phyloP scores from a whole-genome alignment of 441 rosid species.

The Daphne laureola region DNA sequence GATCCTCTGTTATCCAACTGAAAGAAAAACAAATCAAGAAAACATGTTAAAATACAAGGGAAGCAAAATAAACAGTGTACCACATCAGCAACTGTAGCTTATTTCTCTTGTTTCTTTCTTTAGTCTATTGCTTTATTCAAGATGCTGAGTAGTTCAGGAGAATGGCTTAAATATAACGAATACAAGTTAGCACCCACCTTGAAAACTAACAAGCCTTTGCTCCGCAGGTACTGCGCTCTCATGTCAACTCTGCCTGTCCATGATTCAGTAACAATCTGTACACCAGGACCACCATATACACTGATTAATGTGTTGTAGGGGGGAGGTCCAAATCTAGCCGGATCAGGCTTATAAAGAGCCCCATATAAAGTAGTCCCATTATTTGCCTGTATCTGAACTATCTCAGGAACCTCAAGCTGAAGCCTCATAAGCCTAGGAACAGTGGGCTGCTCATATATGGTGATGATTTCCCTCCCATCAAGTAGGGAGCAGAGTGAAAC shows the following conservation, averaged over 20 bases:
- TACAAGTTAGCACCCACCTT: slow-evolving; percentile 44
- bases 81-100: not conserved
- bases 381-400: slow-evolving; percentile 56
- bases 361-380: slow-evolving; percentile 69
- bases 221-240: slow-evolving; percentile 85
- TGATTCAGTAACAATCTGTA: slow-evolving; percentile 66
- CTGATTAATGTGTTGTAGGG: slow-evolving; percentile 80
- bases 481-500: slow-evolving; percentile 54
- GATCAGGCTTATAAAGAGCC: slow-evolving; percentile 73
- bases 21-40: slow-evolving; percentile 10
- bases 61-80: not conserved
- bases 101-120: no score
- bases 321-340: slow-evolving; percentile 71
- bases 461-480: slow-evolving; percentile 50
- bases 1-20: slow-evolving; percentile 96
- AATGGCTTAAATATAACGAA: not conserved
- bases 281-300: slow-evolving; percentile 88
- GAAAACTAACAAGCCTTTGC: slow-evolving; percentile 91
- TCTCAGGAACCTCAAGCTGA: slow-evolving; percentile 69
- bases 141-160: no score
- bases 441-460: slow-evolving; percentile 61
- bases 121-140: no score
- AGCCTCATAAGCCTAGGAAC: slow-evolving; percentile 46
- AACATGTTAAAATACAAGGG: not conserved
- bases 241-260: slow-evolving; percentile 88